These are phyloP conservation scores for Pyrenula aspistea DNA, from an alignment of 495 filamentous ascomycete species.

Conservation along the genomic window DNA sequence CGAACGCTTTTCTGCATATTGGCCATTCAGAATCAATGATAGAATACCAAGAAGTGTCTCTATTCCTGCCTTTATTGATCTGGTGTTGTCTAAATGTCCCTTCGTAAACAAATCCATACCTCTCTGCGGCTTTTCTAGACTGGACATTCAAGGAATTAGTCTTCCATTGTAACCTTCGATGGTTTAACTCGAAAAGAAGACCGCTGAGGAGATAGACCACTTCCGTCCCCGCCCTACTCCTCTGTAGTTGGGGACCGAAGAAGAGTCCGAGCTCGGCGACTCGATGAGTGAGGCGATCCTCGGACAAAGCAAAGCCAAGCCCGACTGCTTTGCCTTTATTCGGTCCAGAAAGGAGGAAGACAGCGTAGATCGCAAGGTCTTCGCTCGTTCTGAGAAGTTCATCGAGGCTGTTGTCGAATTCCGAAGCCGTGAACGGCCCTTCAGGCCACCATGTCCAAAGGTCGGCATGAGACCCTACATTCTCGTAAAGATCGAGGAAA, in stretches of 20 bases:
- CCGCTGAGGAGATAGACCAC: conserved; percentile 33
- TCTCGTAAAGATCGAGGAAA: background rate
- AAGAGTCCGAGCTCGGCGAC: conserved; percentile 13
- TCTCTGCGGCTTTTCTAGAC: conserved; percentile 32
- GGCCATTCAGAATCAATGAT: conserved; percentile 41
- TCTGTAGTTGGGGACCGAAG: conserved; percentile 30
- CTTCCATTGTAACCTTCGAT: conserved; percentile 47
- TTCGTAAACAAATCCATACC: conserved; percentile 41
- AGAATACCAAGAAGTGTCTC: conserved; percentile 45
- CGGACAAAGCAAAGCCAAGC: background rate
- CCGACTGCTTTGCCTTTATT: background rate
- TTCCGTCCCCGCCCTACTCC: conserved; percentile 38
- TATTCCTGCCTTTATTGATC: conserved; percentile 39
- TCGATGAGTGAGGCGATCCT: background rate
- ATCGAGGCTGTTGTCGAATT: background rate
- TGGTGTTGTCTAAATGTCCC: conserved; percentile 44
- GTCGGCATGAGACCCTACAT: background rate
- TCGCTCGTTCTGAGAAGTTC: background rate
- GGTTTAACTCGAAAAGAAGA: conserved; percentile 36
- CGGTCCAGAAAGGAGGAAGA: background rate
- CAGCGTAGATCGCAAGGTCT: background rate
- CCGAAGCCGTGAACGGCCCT: background rate
- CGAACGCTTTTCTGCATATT: conserved; percentile 19
- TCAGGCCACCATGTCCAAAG: background rate
- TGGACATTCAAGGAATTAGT: conserved; percentile 36